Evolutionary conservation across 495 filamentous ascomycete species (phyloP).

Genomic region (Penicillium pancosmium): DNA sequence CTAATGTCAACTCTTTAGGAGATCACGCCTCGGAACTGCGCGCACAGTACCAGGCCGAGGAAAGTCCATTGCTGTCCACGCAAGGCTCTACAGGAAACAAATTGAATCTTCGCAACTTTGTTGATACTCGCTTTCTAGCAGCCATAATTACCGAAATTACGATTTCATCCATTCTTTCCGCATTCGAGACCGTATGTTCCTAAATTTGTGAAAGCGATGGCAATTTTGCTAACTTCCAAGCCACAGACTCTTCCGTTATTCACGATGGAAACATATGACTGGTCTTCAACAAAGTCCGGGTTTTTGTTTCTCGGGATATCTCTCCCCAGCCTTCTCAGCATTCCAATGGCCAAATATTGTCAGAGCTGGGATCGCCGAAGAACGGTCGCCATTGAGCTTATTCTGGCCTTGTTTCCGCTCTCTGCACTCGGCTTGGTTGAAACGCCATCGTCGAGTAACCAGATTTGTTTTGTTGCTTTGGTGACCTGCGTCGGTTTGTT

Average conservation of each 20-base stretch:
- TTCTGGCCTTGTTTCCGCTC: neutral
- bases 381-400: constrained; percentile 9
- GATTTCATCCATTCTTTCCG: constrained; percentile 6
- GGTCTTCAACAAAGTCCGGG: constrained; percentile 14
- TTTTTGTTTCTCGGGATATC: constrained; percentile 12
- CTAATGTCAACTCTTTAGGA: neutral
- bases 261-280: constrained; percentile 12
- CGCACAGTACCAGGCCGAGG: neutral
- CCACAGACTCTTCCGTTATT: constrained; percentile 13
- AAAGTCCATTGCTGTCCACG: neutral
- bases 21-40: neutral
- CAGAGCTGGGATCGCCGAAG: constrained; percentile 7
- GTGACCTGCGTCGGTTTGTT: constrained; percentile 6
- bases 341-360: constrained; percentile 13
- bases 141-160: constrained; percentile 1
- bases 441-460: neutral
- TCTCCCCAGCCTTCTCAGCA: constrained; percentile 14
- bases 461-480: constrained; percentile 7
- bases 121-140: neutral
- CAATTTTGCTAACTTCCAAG: neutral
- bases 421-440: neutral
- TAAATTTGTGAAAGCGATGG: neutral
- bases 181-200: constrained; percentile 9
- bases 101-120: constrained; percentile 1
- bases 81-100: neutral